Percentiles rank a stretch among this genome's conserved stretches.
These are phyloP conservation scores for Herpetomonas samuelpessoai DNA, from an alignment of 208 protist species.

Conservation along the genomic window DNA sequence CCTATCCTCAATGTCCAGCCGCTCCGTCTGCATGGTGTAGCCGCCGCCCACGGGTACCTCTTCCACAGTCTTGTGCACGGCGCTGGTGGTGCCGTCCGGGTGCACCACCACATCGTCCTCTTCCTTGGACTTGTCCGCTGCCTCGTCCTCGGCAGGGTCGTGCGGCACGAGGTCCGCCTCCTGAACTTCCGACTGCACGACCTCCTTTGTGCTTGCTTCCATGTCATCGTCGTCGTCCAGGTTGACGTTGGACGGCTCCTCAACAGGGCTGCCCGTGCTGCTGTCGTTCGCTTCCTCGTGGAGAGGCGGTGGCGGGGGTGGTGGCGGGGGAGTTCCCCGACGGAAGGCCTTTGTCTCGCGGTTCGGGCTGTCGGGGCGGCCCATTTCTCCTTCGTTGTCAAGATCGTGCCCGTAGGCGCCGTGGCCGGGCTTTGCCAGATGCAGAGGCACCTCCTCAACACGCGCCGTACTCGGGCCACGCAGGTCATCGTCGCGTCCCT, in stretches of 20 bases:
- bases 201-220: no score
- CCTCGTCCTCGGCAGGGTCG: background rate
- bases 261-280: no score
- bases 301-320: background rate
- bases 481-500: slow-evolving; percentile 2
- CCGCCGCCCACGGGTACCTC: background rate
- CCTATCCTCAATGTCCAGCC: background rate
- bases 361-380: background rate
- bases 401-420: background rate
- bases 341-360: background rate
- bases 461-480: slow-evolving; percentile 7
- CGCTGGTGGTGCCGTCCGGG: background rate
- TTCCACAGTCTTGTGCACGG: background rate
- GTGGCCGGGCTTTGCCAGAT: background rate
- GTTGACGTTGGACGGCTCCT: background rate
- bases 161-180: background rate
- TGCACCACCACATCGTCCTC: background rate
- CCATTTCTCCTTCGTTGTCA: background rate
- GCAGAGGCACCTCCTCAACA: slow-evolving; percentile 3
- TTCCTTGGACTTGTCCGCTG: background rate
- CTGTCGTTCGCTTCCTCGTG: background rate
- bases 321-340: no score
- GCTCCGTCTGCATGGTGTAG: background rate
- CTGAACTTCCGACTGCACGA: no score
- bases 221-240: background rate